Evolutionary conservation across 176 grass and related monocot species (phyloP), one percentile per base, ranked within the genome.

Genomic region (Ensete glaucum): DNA sequence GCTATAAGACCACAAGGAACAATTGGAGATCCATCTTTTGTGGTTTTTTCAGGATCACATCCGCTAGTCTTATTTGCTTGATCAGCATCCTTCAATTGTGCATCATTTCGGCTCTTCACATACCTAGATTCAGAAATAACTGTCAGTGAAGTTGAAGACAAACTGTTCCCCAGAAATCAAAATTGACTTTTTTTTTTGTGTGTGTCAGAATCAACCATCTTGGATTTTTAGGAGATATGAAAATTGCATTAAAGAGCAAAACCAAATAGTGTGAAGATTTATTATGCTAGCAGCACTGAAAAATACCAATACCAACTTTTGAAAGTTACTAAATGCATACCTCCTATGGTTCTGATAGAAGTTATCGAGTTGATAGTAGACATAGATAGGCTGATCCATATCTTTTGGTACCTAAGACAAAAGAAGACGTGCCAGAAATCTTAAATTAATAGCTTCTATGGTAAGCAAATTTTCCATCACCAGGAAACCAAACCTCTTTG

Each of bases 261-360:
- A 17, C 11, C 11, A 67, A 2, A 15, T 16, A 2, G 25, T 43
- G 25, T 8, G 12, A 43, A 34, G 14, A 67, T 29, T 2, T 43
- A 22, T 10, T 23, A 43, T 43, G 16, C 9, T 48, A n/a, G 5
- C 22, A 70, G 43, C 34, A 43, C 34, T 43, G 5, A 43, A 50
- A 51, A 70, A 70, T 50, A 70, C 8, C 20, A 70, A 20, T 11
- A 48, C 7, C 34, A 52, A 58, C 52, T 27, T 48, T 67, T 51
- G 59, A 73, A 73, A 57, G 34, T 50, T 49, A 19, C 34, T 54
- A 9, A 59, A 55, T 60, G 15, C 53, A 66, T 96, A 97, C 95
- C 95, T 99, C 78, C 95, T 90, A 86, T 99, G 95, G 80, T 99
- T 99, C 82, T 99, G 95, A 83, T 99, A 99, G 82, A 99, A 99